phyloP scores from a whole-genome alignment of 179 eudicot genomes.

The Actinidia arguta region DNA sequence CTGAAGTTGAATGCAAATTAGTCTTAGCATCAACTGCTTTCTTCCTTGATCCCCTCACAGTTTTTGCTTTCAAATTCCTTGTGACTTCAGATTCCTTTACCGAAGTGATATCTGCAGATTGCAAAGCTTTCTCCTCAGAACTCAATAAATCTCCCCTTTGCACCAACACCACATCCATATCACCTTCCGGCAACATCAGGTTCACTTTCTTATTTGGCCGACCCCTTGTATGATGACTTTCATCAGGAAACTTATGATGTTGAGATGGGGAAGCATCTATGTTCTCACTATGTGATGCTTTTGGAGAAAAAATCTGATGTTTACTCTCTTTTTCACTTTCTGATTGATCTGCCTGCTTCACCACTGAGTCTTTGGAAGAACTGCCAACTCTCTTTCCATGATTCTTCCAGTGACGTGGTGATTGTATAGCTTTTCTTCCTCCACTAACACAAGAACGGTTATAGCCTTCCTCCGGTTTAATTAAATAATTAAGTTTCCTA shows the following conservation, averaged over 20 bases:
- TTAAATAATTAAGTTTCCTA: slow-evolving; percentile 32
- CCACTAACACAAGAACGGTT: slow-evolving; percentile 17
- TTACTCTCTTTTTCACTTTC: slow-evolving; percentile 7
- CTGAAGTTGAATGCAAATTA: slow-evolving; percentile 15
- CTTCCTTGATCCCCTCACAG: slow-evolving; percentile 20
- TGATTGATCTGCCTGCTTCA: not conserved
- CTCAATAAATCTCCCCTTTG: slow-evolving; percentile 6
- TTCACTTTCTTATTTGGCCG: slow-evolving; percentile 24
- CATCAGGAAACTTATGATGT: slow-evolving; percentile 3
- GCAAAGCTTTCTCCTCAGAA: not conserved
- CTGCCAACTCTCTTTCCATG: slow-evolving; percentile 5
- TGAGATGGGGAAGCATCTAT: not conserved
- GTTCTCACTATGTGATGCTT: slow-evolving; percentile 1
- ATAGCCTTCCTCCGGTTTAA: slow-evolving; percentile 42
- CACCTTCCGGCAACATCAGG: not conserved
- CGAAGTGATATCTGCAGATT: not conserved
- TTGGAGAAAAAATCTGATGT: not conserved
- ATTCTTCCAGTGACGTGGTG: slow-evolving; percentile 3
- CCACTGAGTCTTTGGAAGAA: not conserved
- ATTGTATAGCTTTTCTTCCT: slow-evolving; percentile 27
- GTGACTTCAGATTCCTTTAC: not conserved
- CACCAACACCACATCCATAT: not conserved
- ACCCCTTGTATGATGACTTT: slow-evolving; percentile 7
- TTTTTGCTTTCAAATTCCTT: slow-evolving; percentile 21
- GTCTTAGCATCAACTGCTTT: slow-evolving; percentile 19